Evolutionary conservation across 148 eudicot genomes (phyloP).

Genomic region (Gaultheria prostrata): DNA sequence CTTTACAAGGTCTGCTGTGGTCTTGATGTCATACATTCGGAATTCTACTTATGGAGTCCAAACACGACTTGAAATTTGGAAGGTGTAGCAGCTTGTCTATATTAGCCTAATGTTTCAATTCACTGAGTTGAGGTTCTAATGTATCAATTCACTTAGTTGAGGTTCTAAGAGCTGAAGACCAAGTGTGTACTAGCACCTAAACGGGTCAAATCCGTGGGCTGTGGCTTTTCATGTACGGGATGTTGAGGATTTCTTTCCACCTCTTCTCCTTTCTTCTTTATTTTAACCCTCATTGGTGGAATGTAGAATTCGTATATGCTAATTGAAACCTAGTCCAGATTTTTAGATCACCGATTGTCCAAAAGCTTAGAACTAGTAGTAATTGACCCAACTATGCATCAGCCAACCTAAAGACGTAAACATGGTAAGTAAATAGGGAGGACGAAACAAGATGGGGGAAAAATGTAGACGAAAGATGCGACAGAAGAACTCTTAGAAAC

Average conservation of each 20-base stretch:
- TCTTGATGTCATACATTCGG: not conserved
- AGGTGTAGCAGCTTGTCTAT: not conserved
- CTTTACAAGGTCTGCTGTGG: not conserved
- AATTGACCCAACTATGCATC: not conserved
- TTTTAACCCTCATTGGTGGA: not conserved
- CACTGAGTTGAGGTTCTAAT: too few relatives aligned
- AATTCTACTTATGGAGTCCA: not conserved
- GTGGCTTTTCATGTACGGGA: not conserved
- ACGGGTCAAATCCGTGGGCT: not conserved
- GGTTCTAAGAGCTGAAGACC: not conserved
- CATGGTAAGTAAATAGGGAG: not conserved
- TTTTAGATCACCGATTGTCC: not conserved
- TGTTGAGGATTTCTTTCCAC: not conserved
- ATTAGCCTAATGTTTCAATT: not conserved
- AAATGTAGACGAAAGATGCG: not conserved
- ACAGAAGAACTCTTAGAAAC: not conserved
- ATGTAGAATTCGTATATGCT: not conserved
- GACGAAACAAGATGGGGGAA: not conserved
- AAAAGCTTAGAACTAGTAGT: too few relatives aligned
- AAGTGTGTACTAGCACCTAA: not conserved
- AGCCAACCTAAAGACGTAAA: not conserved
- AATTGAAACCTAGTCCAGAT: not conserved
- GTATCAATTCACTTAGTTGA: not conserved
- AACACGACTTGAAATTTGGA: not conserved
- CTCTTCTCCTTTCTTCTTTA: not conserved